phyloP scores from a whole-genome alignment of 208 protist genomes.

The Acanthamoeba lenticulata region DNA sequence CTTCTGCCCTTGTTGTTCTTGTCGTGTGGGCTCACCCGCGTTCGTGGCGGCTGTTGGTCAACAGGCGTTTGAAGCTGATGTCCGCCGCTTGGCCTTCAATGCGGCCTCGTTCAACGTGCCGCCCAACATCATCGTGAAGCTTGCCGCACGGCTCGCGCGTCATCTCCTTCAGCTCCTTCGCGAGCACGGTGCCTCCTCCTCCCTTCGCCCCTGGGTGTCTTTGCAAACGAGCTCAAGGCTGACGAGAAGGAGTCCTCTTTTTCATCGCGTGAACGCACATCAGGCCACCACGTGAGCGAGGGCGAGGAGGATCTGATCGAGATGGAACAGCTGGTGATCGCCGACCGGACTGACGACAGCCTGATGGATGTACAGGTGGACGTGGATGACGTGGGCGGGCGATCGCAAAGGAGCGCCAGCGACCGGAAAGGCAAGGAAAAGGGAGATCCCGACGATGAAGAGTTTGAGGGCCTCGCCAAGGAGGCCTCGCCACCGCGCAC shows the following conservation, averaged over 20 bases:
- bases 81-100: not conserved
- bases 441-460: not conserved
- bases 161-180: not conserved
- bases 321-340: too few relatives aligned
- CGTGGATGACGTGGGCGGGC: too few relatives aligned
- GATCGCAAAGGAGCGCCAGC: not conserved
- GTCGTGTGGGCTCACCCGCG: not conserved
- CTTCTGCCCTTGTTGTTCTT: not conserved
- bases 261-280: too few relatives aligned
- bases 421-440: not conserved
- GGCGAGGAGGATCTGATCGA: too few relatives aligned
- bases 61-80: constrained; percentile 36
- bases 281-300: too few relatives aligned
- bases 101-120: not conserved
- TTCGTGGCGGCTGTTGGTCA: not conserved
- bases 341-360: too few relatives aligned
- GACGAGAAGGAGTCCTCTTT: too few relatives aligned
- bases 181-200: not conserved
- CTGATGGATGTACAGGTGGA: too few relatives aligned
- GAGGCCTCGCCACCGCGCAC: too few relatives aligned
- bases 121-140: not conserved
- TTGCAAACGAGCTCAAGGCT: too few relatives aligned
- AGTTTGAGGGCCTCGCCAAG: not conserved
- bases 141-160: not conserved
- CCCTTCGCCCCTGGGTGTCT: too few relatives aligned